Conservation (phyloP, 2,329 filamentous ascomycete genomes). For the Eurotiales sp. region DNA sequence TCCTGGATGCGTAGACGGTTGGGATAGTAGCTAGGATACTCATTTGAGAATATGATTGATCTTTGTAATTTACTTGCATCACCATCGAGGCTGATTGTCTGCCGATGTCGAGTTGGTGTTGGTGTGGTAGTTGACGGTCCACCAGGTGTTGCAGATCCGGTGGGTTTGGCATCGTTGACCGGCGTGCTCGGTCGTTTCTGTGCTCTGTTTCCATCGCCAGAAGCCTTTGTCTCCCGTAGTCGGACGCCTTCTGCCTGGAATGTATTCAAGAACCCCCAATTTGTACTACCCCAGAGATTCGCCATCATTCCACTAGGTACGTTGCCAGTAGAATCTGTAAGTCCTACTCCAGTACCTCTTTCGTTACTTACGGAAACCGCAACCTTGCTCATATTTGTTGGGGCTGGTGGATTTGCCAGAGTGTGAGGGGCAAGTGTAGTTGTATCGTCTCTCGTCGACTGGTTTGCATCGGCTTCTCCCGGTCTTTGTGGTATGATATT, state of each 20-base stretch:
- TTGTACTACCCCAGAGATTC: conserved; percentile 87
- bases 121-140: conserved; percentile 23
- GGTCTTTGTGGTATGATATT: conserved; percentile 35
- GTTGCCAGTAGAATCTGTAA: conserved; percentile 58
- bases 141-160: conserved; percentile 19
- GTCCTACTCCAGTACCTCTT: conserved; percentile 61
- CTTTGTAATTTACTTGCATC: conserved; percentile 34
- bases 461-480: conserved; percentile 31
- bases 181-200: conserved; percentile 21
- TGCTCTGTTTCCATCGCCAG: conserved; percentile 18
- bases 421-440: conserved; percentile 72
- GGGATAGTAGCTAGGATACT: conserved; percentile 73
- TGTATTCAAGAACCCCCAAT: conserved; percentile 69
- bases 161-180: conserved; percentile 25
- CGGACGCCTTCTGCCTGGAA: conserved; percentile 54
- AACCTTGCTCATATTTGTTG: conserved; percentile 80
- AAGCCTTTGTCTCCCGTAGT: conserved; percentile 23
- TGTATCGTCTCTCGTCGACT: conserved; percentile 41
- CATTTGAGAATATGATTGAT: conserved; percentile 40
- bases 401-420: conserved; percentile 74
- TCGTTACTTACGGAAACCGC: conserved; percentile 80
- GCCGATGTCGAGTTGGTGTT: conserved; percentile 45
- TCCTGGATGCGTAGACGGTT: conserved; percentile 79
- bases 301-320: conserved; percentile 84
- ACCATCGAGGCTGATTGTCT: conserved; percentile 55